These are phyloP conservation scores for Aspergillus cejpii DNA, from an alignment of 2,329 filamentous ascomycete species.

Conservation along the genomic window DNA sequence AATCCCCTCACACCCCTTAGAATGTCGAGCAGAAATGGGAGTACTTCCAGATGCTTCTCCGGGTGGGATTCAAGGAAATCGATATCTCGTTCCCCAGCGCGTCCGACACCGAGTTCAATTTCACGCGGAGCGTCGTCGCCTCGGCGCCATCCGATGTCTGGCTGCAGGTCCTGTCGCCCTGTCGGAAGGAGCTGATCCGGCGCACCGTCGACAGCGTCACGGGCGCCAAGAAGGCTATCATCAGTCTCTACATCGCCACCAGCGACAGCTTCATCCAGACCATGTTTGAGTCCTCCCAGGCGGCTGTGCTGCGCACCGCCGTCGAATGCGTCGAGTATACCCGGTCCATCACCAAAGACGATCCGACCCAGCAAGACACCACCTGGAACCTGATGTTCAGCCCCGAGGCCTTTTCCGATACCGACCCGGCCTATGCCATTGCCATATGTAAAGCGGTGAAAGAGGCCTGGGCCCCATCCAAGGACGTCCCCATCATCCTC, in stretches of 20 bases:
- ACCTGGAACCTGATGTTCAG: too few relatives aligned
- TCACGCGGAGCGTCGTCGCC: conserved; percentile 16
- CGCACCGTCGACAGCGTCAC: conserved; percentile 12
- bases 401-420: too few relatives aligned
- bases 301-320: too few relatives aligned
- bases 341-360: too few relatives aligned
- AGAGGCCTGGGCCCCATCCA: too few relatives aligned
- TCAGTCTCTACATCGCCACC: conserved; percentile 11
- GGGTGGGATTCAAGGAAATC: conserved; percentile 25
- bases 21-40: conserved; percentile 12
- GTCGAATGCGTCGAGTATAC: too few relatives aligned
- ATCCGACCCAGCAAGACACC: too few relatives aligned
- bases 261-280: conserved; percentile 10
- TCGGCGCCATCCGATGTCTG: conserved; percentile 20
- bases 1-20: too few relatives aligned
- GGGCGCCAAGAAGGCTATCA: conserved; percentile 15
- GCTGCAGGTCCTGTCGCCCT: conserved; percentile 24
- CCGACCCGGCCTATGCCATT: too few relatives aligned
- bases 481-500: too few relatives aligned
- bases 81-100: conserved; percentile 26
- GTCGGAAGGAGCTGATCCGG: conserved; percentile 13
- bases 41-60: conserved; percentile 24
- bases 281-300: conserved; percentile 5
- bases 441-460: too few relatives aligned
- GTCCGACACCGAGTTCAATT: conserved; percentile 23